Base-by-base conservation (phyloP, 352 stramenopile species). In the Globisporangium acanthophoron region DNA sequence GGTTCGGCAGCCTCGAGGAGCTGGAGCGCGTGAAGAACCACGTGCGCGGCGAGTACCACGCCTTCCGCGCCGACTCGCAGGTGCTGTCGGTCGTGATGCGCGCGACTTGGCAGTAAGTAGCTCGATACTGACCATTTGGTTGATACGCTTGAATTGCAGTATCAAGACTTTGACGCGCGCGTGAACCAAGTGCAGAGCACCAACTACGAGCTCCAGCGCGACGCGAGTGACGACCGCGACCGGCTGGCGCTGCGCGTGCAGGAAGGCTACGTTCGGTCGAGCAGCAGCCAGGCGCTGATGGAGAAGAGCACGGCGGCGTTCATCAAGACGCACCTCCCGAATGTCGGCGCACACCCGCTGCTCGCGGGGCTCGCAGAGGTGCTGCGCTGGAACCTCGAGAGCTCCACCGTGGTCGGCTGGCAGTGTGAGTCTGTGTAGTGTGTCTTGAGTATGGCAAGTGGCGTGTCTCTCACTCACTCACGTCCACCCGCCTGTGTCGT, bases 311-410 rank as follows among this genome's bases (percentile, higher is more conserved):
- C 76, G 39, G 65, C 74, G 11, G 57, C 57, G n/a, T 91, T 89
- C 48, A 62, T 88, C 29, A 62, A 75, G 53, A 65, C 71, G 18
- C 65, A 84, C 35, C 15, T 64, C 3, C 33, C 70, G 18, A 80
- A 86, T 35, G 68, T 92, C 37, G 82, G 75, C 27, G 80, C 62
- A 21, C 82, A 92, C 59, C 79, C 82, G n/a, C 88, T 92, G 45
- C 55, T 92, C 18, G 77, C 72, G 7, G 82, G 82, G 3, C 66
- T 92, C 9, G 68, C 56, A n/a, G 60, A 72, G 31, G 61, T 78
- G 29, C 59, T 92, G 18, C 69, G 77, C 52, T 85, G 68, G 72
- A 92, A 90, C 43, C 59, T 88, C 16, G 67, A 78, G 49, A 89
- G 76, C 58, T 64, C 74, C 9, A 87, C 71, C 1, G 70, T 92